Evolutionary conservation across 2,329 filamentous ascomycete species (phyloP).

Genomic region (Laburnicola sp.): DNA sequence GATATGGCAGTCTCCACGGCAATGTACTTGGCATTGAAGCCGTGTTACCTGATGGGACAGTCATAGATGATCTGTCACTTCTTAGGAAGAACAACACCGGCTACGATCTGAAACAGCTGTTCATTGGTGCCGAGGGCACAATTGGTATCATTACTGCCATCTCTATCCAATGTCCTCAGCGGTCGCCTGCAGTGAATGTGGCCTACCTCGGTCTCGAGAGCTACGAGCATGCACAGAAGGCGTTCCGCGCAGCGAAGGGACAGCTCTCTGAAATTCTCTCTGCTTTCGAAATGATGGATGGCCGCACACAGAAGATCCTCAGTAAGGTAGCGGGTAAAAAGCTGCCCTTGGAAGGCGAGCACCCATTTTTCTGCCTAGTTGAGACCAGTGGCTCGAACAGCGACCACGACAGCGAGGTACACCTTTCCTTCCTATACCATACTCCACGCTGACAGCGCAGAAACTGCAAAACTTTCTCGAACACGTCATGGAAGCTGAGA

Average conservation of each 20-base stretch:
- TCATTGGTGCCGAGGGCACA: conserved; percentile 94
- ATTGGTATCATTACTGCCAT: conserved; percentile 92
- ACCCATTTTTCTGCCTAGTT: conserved; percentile 95
- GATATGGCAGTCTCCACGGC: conserved; percentile 93
- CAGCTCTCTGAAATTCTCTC: conserved; percentile 94
- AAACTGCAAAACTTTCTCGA: conserved; percentile 92
- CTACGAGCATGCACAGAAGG: conserved; percentile 83
- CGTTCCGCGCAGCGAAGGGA: conserved; percentile 85
- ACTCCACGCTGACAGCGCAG: conserved; percentile 37
- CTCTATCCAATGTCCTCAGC: conserved; percentile 85
- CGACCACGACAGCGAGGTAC: conserved; percentile 78
- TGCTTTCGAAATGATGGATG: conserved; percentile 97
- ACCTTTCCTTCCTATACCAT: background rate
- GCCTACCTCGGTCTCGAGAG: conserved; percentile 91
- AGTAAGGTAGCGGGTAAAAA: conserved; percentile 71
- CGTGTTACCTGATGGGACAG: conserved; percentile 88
- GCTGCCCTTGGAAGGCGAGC: conserved; percentile 76
- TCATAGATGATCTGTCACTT: conserved; percentile 84
- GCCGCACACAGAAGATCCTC: conserved; percentile 68
- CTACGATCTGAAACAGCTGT: conserved; percentile 95
- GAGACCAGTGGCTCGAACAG: conserved; percentile 94
- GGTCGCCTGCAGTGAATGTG: conserved; percentile 87
- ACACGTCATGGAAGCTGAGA: conserved; percentile 83
- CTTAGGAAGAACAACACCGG: conserved; percentile 98
- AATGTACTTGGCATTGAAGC: conserved; percentile 91